Evolutionary conservation across 345 rosid species (phyloP).

Genomic region (Garcia nutans): DNA sequence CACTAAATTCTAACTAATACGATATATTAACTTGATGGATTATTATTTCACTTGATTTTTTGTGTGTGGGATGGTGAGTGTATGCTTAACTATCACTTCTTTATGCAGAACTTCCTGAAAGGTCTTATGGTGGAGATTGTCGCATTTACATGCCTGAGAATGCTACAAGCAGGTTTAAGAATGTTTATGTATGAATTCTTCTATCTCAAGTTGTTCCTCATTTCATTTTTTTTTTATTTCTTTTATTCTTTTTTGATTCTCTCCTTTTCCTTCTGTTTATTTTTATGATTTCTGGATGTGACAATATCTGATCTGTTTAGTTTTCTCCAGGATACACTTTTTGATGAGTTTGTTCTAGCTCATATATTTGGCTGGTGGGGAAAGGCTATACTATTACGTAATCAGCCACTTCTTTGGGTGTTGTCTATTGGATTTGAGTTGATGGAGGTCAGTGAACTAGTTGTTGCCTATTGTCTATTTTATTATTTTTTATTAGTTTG

Average conservation of each 20-base stretch:
- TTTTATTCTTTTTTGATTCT: conserved; percentile 13
- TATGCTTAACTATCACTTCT: background rate
- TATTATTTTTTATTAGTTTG: background rate
- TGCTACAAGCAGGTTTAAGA: conserved; percentile 96
- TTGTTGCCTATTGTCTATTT: conserved; percentile 1
- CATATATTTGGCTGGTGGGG: conserved; percentile 99
- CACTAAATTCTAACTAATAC: too few relatives aligned
- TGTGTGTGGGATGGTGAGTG: background rate
- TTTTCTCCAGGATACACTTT: conserved; percentile 66
- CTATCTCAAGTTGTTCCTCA: conserved; percentile 36
- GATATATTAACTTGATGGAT: background rate
- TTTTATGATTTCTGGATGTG: background rate
- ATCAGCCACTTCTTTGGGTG: conserved; percentile 97
- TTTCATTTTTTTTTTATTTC: background rate
- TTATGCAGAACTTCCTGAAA: conserved; percentile 91
- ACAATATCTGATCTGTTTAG: conserved; percentile 16
- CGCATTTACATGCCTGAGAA: conserved; percentile 83
- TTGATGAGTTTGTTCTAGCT: conserved; percentile 95
- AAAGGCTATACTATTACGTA: conserved; percentile 91
- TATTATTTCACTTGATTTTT: conserved; percentile 8
- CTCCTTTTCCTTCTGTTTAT: conserved; percentile 1
- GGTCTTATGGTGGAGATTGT: conserved; percentile 96
- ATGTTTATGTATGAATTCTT: conserved; percentile 96
- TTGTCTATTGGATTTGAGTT: conserved; percentile 95
- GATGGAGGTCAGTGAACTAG: conserved; percentile 70